phyloP scores from a whole-genome alignment of 2,329 filamentous ascomycete genomes.

The Lanzia echinophila region DNA sequence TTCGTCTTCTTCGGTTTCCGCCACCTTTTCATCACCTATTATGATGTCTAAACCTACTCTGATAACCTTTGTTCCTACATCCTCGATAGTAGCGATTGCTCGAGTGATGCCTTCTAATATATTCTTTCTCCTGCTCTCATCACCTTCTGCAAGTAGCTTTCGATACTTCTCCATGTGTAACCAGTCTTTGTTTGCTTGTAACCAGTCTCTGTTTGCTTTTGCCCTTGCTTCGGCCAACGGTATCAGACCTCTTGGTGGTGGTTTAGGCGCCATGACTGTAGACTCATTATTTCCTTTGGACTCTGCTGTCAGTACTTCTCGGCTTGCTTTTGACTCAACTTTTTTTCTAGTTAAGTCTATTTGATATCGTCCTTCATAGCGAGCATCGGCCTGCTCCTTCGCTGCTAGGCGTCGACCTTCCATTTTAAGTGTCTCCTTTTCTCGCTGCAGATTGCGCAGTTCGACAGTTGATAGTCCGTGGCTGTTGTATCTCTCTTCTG shows the following conservation, averaged over 20 bases:
- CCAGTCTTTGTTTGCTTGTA: background rate
- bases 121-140: background rate
- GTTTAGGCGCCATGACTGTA: background rate
- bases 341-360: background rate
- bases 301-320: background rate
- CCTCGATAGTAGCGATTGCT: background rate
- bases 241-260: background rate
- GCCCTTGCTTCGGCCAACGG: background rate
- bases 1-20: no score
- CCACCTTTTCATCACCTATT: background rate
- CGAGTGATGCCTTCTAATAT: background rate
- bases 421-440: slow-evolving; percentile 3
- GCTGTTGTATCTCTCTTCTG: background rate
- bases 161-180: no score
- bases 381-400: slow-evolving; percentile 1
- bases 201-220: background rate
- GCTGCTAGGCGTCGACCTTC: slow-evolving; percentile 4
- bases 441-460: background rate
- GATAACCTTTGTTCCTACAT: background rate
- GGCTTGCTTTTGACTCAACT: background rate
- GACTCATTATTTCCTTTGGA: background rate
- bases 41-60: background rate
- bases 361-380: background rate
- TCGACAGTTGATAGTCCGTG: background rate
- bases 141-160: background rate